These are phyloP conservation scores for Ceratocystiopsis sp. DNA, from an alignment of 2,329 filamentous ascomycete genomes.

Conservation along the genomic window DNA sequence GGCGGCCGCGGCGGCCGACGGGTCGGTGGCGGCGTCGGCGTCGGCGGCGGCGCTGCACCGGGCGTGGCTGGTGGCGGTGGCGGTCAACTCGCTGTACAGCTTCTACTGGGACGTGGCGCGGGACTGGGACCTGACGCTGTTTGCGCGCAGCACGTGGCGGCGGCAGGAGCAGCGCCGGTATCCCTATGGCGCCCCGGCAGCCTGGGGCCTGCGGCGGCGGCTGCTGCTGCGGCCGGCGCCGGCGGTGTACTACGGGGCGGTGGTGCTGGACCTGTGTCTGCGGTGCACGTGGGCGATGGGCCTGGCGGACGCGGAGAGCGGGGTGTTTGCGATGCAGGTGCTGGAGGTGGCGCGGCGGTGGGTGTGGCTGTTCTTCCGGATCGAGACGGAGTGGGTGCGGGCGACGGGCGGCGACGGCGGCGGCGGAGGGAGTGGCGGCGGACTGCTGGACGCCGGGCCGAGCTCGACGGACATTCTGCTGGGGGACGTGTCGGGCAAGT, in stretches of 20 bases:
- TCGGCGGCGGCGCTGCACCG: conserved; percentile 25
- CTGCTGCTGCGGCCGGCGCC: conserved; percentile 51
- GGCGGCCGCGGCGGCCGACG: conserved; percentile 15
- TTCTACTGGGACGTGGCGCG: conserved; percentile 97
- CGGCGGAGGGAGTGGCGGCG: background rate
- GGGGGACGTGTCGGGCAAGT: conserved; percentile 51
- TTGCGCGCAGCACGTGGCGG: conserved; percentile 40
- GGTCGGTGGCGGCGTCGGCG: background rate
- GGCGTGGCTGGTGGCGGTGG: conserved; percentile 53
- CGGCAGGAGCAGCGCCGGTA: too few relatives aligned
- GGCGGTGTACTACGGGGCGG: conserved; percentile 66
- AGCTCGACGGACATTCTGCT: conserved; percentile 56
- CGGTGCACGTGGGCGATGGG: conserved; percentile 87
- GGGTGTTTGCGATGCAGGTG: conserved; percentile 74
- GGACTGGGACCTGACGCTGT: conserved; percentile 88
- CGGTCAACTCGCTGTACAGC: conserved; percentile 80
- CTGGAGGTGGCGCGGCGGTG: conserved; percentile 78
- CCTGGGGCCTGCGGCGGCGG: conserved; percentile 60
- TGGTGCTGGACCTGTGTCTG: conserved; percentile 61
- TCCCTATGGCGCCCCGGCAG: conserved; percentile 47
- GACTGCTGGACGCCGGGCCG: conserved; percentile 25
- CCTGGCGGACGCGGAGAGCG: conserved; percentile 72
- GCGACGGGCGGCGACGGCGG: conserved; percentile 16
- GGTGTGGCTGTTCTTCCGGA: conserved; percentile 93
- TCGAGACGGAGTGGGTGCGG: conserved; percentile 83